Evolutionary conservation across 352 stramenopile species (phyloP), one percentile per base, ranked within the genome.

Genomic region (Chrysophaeum taylorii): DNA sequence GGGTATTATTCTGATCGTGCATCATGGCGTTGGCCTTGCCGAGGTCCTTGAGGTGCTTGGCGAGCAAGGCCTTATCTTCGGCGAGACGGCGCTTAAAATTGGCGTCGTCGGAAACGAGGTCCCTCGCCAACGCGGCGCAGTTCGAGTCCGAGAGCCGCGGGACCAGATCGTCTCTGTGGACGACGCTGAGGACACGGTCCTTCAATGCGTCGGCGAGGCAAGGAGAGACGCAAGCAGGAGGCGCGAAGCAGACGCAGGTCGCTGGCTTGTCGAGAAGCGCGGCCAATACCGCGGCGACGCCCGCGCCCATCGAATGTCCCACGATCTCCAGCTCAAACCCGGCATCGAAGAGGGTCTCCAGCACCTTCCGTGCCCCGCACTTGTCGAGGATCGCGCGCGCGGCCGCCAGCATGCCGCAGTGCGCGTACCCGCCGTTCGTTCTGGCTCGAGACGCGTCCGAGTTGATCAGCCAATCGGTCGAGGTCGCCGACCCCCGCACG

Each of bases 131-230:
- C 36, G 16, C 33, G 14, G 57, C 57, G 57, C 57, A 66, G 31
- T 42, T 42, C 21, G 31, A 23, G 9, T 66, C 57, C 1, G 57
- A 66, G 9, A 66, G n/a, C 4, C 57, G 31, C 9, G 57, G 57
- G 7, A 66, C 57, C 12, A 66, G 16, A n/a, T 66, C 57, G 57
- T 66, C 57, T 5, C 33, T 27, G 33, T 38, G 57, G 31, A 66
- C 36, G 21, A 15, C 27, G 9, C 33, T 9, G 1, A 14, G 14
- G 7, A 66, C 57, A 4, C 9, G 16, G 9, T 2, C 5, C 27
- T 48, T 31, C 9, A 66, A n/a, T 2, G 7, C 27, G 23, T 2
- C 57, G 2, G 57, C 57, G 12, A 66, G 36, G 18, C 4, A 31
- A 23, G 14, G 16, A 23, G 5, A 37, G 33, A 45, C 57, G 5